These are phyloP conservation scores for Leccinum subgranulosum DNA, from an alignment of 768 basidiomycete species.

Conservation along the genomic window DNA sequence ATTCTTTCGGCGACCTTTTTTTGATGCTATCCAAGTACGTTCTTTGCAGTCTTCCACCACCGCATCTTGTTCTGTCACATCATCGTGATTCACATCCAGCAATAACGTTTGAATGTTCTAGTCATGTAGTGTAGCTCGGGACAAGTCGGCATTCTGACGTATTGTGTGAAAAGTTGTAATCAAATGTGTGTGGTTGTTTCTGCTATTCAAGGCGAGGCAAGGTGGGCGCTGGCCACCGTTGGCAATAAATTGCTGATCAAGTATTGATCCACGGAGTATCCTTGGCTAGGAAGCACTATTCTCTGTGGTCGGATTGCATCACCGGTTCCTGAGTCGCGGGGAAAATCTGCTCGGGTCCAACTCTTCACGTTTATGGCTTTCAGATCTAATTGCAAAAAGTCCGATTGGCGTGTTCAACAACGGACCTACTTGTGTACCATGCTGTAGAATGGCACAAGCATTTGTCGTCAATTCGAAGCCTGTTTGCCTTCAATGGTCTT, in stretches of 20 bases:
- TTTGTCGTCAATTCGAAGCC: not conserved
- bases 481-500: not conserved
- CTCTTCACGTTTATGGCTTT: not conserved
- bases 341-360: not conserved
- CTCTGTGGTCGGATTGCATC: not conserved
- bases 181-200: not conserved
- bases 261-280: not conserved
- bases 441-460: constrained; percentile 18
- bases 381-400: not conserved
- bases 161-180: constrained; percentile 2
- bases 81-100: constrained; percentile 18
- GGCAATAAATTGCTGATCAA: not conserved
- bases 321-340: constrained; percentile 5
- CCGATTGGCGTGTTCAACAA: not conserved
- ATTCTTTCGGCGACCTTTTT: not conserved
- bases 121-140: constrained; percentile 26
- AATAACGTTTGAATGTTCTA: constrained; percentile 24
- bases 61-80: constrained; percentile 3
- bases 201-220: not conserved
- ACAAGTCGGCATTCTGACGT: constrained; percentile 3
- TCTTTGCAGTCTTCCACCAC: constrained; percentile 12
- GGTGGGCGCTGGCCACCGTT: constrained; percentile 4
- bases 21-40: constrained; percentile 2
- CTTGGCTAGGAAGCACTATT: not conserved
- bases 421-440: constrained; percentile 13